These are phyloP conservation scores for Amanita muscaria DNA, from an alignment of 768 basidiomycete genomes.

Conservation along the genomic window DNA sequence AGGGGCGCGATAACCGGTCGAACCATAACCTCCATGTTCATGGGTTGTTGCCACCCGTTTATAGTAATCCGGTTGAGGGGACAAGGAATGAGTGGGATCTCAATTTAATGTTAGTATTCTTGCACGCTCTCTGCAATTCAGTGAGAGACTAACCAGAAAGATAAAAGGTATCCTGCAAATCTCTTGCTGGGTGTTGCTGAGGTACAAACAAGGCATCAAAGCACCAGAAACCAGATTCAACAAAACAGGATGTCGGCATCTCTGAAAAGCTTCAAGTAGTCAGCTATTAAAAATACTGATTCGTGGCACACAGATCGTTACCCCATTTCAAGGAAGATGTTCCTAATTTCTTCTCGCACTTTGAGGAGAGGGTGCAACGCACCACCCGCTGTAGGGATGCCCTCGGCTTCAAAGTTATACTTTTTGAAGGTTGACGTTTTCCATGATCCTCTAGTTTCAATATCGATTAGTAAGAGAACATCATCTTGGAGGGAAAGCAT, in stretches of 20 bases:
- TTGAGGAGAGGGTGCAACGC: conserved; percentile 94
- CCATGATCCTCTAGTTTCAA: conserved; percentile 72
- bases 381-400: conserved; percentile 81
- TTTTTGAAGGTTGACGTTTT: conserved; percentile 91
- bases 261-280: conserved; percentile 72
- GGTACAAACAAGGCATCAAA: conserved; percentile 98
- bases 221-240: conserved; percentile 99
- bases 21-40: conserved; percentile 81
- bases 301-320: conserved; percentile 22
- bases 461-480: neutral
- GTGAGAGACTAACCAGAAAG: conserved; percentile 56
- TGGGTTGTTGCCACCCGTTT: conserved; percentile 77
- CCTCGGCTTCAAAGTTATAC: conserved; percentile 98
- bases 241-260: conserved; percentile 94
- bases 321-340: conserved; percentile 99
- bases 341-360: conserved; percentile 94
- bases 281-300: conserved; percentile 1
- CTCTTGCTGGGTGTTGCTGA: conserved; percentile 97
- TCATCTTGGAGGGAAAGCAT: conserved; percentile 1
- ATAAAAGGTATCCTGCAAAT: conserved; percentile 98
- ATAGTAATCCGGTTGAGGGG: conserved; percentile 79
- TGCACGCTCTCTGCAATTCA: too few species aligned
- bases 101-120: neutral
- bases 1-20: conserved; percentile 93
- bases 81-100: conserved; percentile 75